Evolutionary conservation across 2,329 filamentous ascomycete species (phyloP).

Genomic region (Dactylonectria macrodidyma): DNA sequence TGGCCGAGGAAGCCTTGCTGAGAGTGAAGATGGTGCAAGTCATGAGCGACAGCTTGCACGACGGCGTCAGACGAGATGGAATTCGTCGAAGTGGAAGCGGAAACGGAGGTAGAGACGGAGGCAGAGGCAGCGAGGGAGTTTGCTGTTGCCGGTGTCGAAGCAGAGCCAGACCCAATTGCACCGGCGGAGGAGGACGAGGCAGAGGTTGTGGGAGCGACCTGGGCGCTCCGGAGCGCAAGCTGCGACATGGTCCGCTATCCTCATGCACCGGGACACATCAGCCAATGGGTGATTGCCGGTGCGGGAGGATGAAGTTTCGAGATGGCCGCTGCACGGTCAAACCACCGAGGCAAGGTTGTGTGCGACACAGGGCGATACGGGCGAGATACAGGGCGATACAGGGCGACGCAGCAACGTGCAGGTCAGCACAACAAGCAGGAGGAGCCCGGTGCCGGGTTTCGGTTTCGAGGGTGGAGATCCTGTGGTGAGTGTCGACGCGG

Average conservation of each 20-base stretch:
- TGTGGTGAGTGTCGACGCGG: conserved; percentile 25
- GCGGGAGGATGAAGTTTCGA: conserved; percentile 52
- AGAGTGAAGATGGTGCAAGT: conserved; percentile 37
- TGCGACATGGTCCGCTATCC: conserved; percentile 67
- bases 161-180: conserved; percentile 18
- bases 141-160: conserved; percentile 17
- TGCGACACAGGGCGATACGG: conserved; percentile 39
- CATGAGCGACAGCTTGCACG: conserved; percentile 27
- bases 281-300: conserved; percentile 43
- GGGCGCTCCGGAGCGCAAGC: conserved; percentile 63
- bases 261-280: conserved; percentile 49
- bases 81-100: conserved; percentile 33
- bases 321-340: conserved; percentile 48
- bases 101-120: conserved; percentile 8
- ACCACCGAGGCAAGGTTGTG: conserved; percentile 47
- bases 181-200: conserved; percentile 24
- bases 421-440: conserved; percentile 25
- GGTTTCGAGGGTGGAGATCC: conserved; percentile 33
- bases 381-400: conserved; percentile 27
- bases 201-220: conserved; percentile 48
- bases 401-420: conserved; percentile 31
- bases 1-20: conserved; percentile 48
- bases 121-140: conserved; percentile 27
- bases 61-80: conserved; percentile 8
- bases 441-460: conserved; percentile 29